These are phyloP conservation scores for Ambrosiella xylebori DNA, from an alignment of 2,329 filamentous ascomycete genomes.

Conservation along the genomic window DNA sequence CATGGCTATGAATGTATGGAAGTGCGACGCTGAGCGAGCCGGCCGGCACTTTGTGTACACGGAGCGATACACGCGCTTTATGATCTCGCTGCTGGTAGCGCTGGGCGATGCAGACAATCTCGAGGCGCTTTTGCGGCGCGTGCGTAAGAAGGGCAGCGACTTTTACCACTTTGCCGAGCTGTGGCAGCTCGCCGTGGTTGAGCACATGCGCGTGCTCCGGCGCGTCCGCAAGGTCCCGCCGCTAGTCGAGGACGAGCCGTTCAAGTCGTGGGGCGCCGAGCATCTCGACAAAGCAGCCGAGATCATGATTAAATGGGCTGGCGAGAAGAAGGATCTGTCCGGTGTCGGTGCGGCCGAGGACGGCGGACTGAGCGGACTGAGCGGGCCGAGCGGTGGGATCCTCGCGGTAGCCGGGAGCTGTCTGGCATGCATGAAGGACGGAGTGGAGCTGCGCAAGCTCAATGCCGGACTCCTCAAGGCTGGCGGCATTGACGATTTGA, in stretches of 20 bases:
- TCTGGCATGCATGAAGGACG: slow-evolving; percentile 38
- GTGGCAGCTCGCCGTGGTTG: slow-evolving; percentile 38
- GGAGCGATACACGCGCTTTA: slow-evolving; percentile 68
- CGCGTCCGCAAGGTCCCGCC: slow-evolving; percentile 28
- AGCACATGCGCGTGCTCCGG: slow-evolving; percentile 37
- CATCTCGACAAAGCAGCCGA: slow-evolving; percentile 41
- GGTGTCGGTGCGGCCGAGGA: background rate
- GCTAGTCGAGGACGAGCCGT: slow-evolving; percentile 33
- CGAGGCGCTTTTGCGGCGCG: slow-evolving; percentile 59
- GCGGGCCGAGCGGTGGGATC: background rate
- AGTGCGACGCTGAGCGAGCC: slow-evolving; percentile 67
- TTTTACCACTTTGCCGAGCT: slow-evolving; percentile 45
- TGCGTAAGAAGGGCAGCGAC: slow-evolving; percentile 68
- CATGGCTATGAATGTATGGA: slow-evolving; percentile 90
- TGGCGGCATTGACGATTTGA: slow-evolving; percentile 75
- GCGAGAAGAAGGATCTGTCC: background rate
- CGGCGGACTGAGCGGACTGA: background rate
- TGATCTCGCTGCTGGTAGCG: slow-evolving; percentile 56
- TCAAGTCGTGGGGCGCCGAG: slow-evolving; percentile 35
- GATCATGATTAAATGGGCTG: slow-evolving; percentile 37
- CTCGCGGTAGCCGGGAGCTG: slow-evolving; percentile 18
- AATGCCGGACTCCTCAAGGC: slow-evolving; percentile 81
- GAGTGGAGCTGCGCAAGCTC: slow-evolving; percentile 46
- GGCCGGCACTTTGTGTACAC: slow-evolving; percentile 89
- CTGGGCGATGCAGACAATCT: slow-evolving; percentile 59